Percentiles rank a stretch among this genome's conserved stretches.
Evolutionary conservation across 1,284 basidiomycete genomes (phyloP).

Genomic region (Stereum hirsutum): DNA sequence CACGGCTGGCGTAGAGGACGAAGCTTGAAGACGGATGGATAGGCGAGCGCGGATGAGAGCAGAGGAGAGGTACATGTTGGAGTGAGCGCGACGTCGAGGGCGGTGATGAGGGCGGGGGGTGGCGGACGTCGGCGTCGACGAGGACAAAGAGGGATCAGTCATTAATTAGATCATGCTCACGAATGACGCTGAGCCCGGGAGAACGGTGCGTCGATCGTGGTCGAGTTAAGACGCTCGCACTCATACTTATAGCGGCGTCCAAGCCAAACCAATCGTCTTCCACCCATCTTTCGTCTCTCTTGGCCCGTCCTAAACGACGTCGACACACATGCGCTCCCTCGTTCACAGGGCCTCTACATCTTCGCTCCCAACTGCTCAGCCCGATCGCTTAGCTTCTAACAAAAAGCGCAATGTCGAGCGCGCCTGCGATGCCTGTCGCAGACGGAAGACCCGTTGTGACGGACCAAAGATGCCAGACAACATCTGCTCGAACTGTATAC

Average conservation of each 20-base stretch:
- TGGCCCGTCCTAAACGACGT: too few relatives aligned
- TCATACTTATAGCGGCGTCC: too few relatives aligned
- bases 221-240: too few relatives aligned
- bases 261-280: too few relatives aligned
- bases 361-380: background rate
- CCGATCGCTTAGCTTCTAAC: slow-evolving; percentile 5
- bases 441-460: slow-evolving; percentile 63
- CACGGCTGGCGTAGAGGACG: background rate
- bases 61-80: background rate
- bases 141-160: too few relatives aligned
- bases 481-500: slow-evolving; percentile 66
- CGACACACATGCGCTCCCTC: background rate
- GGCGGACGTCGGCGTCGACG: slow-evolving; percentile 1
- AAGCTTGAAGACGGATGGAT: background rate
- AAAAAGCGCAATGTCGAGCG: slow-evolving; percentile 55
- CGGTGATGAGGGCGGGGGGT: background rate
- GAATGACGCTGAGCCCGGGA: too few relatives aligned
- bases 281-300: too few relatives aligned
- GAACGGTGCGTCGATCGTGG: too few relatives aligned
- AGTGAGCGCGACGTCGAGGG: background rate
- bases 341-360: background rate
- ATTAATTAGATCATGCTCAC: too few relatives aligned
- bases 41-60: background rate
- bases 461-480: slow-evolving; percentile 50
- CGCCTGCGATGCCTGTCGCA: slow-evolving; percentile 64